Conservation (phyloP, 1,284 basidiomycete genomes). For the Clitocybe nebularis region DNA sequence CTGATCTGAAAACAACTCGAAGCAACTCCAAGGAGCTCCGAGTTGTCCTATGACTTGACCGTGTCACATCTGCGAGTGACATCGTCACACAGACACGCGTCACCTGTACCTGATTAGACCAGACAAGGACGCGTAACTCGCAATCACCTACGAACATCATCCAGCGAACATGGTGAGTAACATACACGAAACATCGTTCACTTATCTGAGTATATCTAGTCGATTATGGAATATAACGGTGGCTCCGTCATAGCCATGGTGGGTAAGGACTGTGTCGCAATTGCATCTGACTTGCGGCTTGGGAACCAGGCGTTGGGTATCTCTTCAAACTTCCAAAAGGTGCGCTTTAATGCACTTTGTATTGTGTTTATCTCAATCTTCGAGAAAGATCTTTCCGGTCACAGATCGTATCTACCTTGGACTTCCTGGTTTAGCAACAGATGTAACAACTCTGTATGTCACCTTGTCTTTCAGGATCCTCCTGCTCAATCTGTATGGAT, state of each 20-base stretch:
- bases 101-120: constrained; percentile 18
- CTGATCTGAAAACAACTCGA: background rate
- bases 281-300: constrained; percentile 92
- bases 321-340: constrained; percentile 93
- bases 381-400: constrained; percentile 82
- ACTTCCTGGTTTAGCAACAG: constrained; percentile 90
- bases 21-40: background rate
- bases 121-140: constrained; percentile 27
- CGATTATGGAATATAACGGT: constrained; percentile 87
- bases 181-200: too few relatives aligned
- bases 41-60: too few relatives aligned
- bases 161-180: constrained; percentile 36
- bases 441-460: constrained; percentile 86
- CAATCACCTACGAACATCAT: constrained; percentile 12
- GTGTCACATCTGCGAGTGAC: constrained; percentile 19
- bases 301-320: constrained; percentile 90
- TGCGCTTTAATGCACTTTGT: constrained; percentile 28
- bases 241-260: constrained; percentile 99
- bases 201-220: constrained; percentile 53
- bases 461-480: constrained; percentile 4
- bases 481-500: constrained; percentile 4
- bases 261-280: constrained; percentile 98
- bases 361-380: constrained; percentile 3
- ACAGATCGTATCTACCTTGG: constrained; percentile 93
- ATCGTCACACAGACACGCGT: constrained; percentile 26